Evolutionary conservation across 2,329 filamentous ascomycete genomes (phyloP).

Genomic region (Colletotrichum gloeosporioides): DNA sequence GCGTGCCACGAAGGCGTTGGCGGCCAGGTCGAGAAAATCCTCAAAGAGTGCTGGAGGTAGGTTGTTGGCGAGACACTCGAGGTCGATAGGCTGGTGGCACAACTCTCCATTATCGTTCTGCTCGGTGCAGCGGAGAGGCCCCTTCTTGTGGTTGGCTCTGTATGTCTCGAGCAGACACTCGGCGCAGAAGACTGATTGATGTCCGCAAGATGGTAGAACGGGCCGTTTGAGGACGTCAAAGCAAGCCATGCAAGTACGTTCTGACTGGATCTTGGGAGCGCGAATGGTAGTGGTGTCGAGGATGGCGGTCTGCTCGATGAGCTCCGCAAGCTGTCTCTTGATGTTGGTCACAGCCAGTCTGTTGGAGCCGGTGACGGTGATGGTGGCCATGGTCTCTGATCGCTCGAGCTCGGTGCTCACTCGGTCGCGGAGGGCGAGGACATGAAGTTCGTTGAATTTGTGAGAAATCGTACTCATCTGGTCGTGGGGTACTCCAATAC

Average conservation of each 20-base stretch:
- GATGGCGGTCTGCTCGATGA: background rate
- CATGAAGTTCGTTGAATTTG: background rate
- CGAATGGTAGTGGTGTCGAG: background rate
- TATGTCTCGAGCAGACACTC: background rate
- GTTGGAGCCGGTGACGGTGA: rapidly evolving
- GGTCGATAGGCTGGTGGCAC: background rate
- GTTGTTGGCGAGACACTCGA: background rate
- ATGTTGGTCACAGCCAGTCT: background rate
- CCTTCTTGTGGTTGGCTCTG: background rate
- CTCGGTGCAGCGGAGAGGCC: background rate
- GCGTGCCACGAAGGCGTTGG: background rate
- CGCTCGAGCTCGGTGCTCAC: background rate
- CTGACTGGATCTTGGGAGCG: background rate
- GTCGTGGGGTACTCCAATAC: background rate
- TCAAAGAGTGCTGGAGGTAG: background rate
- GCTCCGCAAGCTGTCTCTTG: background rate
- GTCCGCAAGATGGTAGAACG: background rate
- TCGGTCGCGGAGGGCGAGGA: background rate
- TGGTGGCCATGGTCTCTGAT: background rate
- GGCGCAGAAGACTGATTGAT: background rate
- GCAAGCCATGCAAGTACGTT: background rate
- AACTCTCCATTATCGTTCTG: background rate
- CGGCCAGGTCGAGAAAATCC: background rate
- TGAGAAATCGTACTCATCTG: background rate
- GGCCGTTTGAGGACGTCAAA: background rate